These are phyloP conservation scores for Serendipita sp. DNA, from an alignment of 768 basidiomycete species.

Conservation along the genomic window DNA sequence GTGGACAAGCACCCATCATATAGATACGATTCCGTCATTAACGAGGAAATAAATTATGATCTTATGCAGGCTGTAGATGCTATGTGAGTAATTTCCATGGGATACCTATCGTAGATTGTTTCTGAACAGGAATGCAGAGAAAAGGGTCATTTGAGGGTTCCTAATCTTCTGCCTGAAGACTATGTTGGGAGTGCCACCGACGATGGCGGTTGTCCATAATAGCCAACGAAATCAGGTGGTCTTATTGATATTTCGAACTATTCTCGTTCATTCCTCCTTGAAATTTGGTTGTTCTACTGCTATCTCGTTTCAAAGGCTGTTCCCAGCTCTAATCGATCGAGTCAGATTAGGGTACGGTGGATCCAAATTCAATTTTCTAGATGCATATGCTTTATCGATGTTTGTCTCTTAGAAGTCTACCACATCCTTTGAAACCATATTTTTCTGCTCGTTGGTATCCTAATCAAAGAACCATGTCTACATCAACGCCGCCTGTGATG, in stretches of 20 bases:
- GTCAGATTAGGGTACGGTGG: neutral
- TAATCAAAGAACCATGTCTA: neutral
- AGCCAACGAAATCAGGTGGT: neutral
- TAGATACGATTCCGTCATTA: conserved; percentile 83
- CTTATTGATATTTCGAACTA: too few relatives aligned
- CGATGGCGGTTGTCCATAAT: neutral
- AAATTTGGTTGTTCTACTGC: too few relatives aligned
- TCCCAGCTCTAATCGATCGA: neutral
- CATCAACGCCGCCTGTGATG: conserved; percentile 5
- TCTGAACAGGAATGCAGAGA: conserved; percentile 31
- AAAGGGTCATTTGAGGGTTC: conserved; percentile 43
- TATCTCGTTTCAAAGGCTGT: neutral
- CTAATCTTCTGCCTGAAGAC: conserved; percentile 44
- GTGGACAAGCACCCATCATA: conserved; percentile 84
- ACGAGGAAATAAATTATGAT: conserved; percentile 86
- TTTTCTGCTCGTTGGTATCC: neutral
- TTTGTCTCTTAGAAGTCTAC: neutral
- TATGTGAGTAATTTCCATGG: conserved; percentile 42
- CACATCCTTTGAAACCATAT: neutral
- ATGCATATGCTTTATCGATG: neutral
- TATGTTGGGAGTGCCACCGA: conserved; percentile 21
- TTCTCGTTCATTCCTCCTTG: too few relatives aligned
- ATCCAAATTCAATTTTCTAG: neutral
- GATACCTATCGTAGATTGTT: neutral
- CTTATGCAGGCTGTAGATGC: conserved; percentile 77